Evolutionary conservation across 345 rosid genomes (phyloP).

Genomic region (Rhodamnia rubescens): DNA sequence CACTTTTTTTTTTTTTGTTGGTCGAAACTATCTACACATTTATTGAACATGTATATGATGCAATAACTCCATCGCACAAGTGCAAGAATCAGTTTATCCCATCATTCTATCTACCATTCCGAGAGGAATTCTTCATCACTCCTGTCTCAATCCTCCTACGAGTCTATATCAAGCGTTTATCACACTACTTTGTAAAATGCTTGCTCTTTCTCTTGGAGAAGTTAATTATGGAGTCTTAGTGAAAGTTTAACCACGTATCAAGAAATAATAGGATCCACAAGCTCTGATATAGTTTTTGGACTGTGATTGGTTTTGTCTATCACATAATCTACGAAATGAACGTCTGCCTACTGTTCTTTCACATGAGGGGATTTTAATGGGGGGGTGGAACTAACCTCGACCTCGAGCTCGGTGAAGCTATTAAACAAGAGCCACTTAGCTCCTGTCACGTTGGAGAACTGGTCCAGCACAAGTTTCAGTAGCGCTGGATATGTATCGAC

Average conservation of each 20-base stretch:
- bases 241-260: not conserved
- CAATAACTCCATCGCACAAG: not conserved
- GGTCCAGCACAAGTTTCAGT: not conserved
- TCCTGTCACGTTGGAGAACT: not conserved
- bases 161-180: not conserved
- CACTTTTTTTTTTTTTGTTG: not conserved
- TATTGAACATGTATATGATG: not conserved
- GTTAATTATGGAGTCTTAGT: not conserved
- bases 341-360: not conserved
- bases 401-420: constrained; percentile 1
- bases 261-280: not conserved
- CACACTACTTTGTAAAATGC: not conserved
- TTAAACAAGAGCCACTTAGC: constrained; percentile 2
- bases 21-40: not conserved
- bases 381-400: not conserved
- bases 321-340: not conserved
- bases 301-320: not conserved
- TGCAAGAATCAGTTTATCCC: not conserved
- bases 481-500: not conserved
- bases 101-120: not conserved
- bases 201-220: not conserved
- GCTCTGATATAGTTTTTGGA: not conserved
- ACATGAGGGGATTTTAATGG: not conserved
- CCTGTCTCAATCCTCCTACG: not conserved
- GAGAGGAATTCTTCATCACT: not conserved